Evolutionary conservation across 192 early-diverging fungal species (phyloP).

Genomic region (Coemansia sp.): DNA sequence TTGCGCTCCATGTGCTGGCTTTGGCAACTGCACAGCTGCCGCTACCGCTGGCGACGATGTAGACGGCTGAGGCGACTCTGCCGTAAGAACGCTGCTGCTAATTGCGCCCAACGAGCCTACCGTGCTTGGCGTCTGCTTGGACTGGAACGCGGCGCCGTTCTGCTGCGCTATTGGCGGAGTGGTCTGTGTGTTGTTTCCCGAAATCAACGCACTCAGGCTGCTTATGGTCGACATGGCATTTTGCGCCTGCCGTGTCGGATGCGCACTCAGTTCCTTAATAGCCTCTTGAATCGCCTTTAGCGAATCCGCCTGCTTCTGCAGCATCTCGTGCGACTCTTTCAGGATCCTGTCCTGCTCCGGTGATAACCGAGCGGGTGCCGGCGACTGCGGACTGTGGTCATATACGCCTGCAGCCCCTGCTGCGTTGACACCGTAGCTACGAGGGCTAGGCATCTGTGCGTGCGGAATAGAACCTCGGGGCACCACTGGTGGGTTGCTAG

Average conservation of each 20-base stretch:
- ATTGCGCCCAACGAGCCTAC: not conserved
- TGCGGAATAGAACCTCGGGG: not conserved
- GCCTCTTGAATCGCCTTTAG: constrained; percentile 21
- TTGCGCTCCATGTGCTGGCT: constrained; percentile 5
- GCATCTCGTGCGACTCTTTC: constrained; percentile 42
- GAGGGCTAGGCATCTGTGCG: not conserved
- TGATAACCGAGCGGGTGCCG: constrained; percentile 9
- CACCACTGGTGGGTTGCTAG: not conserved
- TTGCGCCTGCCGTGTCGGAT: constrained; percentile 20
- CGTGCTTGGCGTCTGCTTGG: not conserved
- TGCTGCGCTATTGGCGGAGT: not conserved
- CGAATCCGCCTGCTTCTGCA: constrained; percentile 26
- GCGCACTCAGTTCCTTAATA: constrained; percentile 19
- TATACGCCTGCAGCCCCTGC: not conserved
- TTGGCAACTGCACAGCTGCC: constrained; percentile 8
- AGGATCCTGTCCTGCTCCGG: constrained; percentile 37
- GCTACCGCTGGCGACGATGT: not conserved
- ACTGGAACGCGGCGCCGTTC: not conserved
- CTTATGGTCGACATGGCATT: constrained; percentile 27
- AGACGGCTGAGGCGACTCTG: not conserved
- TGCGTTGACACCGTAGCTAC: not conserved
- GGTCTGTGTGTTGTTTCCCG: constrained; percentile 2
- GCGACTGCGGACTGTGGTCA: not conserved
- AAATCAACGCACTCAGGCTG: constrained; percentile 31
- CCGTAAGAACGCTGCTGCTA: not conserved